These are phyloP conservation scores for Aureobasidium leucospermi DNA, from an alignment of 2,329 filamentous ascomycete genomes.

Conservation along the genomic window DNA sequence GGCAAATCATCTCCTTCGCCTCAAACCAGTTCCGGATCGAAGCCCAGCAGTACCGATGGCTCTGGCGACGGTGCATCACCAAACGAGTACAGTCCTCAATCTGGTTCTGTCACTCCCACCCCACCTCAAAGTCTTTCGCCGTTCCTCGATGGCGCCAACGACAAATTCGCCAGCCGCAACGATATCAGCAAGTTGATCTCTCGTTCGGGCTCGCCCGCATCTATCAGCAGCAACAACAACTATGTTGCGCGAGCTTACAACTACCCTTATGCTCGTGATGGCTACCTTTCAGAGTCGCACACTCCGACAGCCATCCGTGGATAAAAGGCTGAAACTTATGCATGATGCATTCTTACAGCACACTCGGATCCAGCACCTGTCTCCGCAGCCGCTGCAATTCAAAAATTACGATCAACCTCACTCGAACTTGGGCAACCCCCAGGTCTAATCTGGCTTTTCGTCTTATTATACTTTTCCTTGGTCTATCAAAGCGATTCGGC, in stretches of 20 bases:
- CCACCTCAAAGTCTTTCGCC: conserved; percentile 17
- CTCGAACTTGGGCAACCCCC: background rate
- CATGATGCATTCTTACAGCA: background rate
- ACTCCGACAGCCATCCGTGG: conserved; percentile 30
- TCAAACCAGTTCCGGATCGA: conserved; percentile 5
- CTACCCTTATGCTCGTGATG: conserved; percentile 28
- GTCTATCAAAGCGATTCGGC: conserved; percentile 10
- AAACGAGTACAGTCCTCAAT: conserved; percentile 7
- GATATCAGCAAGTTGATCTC: conserved; percentile 19
- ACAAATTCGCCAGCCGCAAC: conserved; percentile 19
- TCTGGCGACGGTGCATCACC: conserved; percentile 12
- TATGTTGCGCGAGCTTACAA: conserved; percentile 25
- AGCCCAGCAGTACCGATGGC: conserved; percentile 11
- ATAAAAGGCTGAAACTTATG: conserved; percentile 13
- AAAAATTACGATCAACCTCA: background rate
- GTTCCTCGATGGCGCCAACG: conserved; percentile 23
- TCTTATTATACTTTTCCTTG: conserved; percentile 6
- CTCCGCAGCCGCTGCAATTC: background rate
- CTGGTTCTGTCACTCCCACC: conserved; percentile 16
- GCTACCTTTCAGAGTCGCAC: conserved; percentile 27
- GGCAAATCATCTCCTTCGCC: conserved; percentile 18
- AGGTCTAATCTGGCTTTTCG: background rate
- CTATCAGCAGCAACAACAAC: conserved; percentile 20
- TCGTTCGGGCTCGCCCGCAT: conserved; percentile 27
- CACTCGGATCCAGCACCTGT: background rate